Evolutionary conservation across 345 rosid genomes (phyloP), one percentile per base, ranked within the genome.

Genomic region (Mallotus nudiflorus): DNA sequence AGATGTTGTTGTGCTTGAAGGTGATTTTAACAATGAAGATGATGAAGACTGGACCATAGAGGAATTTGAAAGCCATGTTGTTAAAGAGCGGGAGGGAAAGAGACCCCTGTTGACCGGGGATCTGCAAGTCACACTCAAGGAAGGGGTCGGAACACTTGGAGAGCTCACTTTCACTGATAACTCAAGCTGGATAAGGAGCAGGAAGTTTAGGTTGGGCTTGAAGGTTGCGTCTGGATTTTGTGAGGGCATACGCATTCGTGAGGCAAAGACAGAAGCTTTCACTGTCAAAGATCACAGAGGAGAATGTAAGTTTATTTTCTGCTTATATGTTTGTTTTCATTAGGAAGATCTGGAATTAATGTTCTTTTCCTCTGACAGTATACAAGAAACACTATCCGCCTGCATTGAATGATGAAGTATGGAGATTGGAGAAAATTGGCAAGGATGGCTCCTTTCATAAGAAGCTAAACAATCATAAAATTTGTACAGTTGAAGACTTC

Each of bases 311-410:
- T 80, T 67, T 44, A 33, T 62, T 22, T 29, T 9, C 16, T 45
- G 6, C 13, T 62, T 31, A 57, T 52, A 25, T 2, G 1, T 18
- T 16, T 39, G 15, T 19, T 62, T 33, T 46, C 48, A 57, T 27
- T 14, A 13, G 65, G 56, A 35, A 31, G 13, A 28, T 7, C 1
- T 49, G 8, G 10, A n/a, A 45, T 14, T 56, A 35, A 9, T 14
- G 1, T 66, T 19, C 68, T 33, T 53, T 55, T 73, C 55, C 31
- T 5, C 77, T 66, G 77, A 61, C 84, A 95, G 99, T 95, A 84
- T 95, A 95, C 89, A 95, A 95, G 86, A 95, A 95, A 77, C 99
- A 95, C 80, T 95, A 95, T 73, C 99, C 99, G 48, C 99, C 99
- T 75, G 87, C 84, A 52, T 58, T 90, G 77, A 78, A 15, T 73